Conservation (phyloP, 2,329 filamentous ascomycete genomes). For the Knoxdaviesia proteae region DNA sequence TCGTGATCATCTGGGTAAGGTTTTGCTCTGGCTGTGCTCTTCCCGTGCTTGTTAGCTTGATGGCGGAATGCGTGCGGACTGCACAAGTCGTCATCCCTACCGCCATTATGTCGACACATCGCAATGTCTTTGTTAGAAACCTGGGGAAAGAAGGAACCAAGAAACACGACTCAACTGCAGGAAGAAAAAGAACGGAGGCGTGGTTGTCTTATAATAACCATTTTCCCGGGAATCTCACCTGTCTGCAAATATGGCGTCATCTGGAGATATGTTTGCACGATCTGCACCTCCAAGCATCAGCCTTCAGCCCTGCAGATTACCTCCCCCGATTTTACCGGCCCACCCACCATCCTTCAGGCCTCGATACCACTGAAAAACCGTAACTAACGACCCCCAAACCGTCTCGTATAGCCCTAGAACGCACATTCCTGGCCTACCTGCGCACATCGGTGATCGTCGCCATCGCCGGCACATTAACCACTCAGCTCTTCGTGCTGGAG, state of each 20-base stretch:
- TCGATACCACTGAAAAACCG: not conserved
- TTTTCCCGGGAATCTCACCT: not conserved
- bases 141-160: not conserved
- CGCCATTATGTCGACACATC: not conserved
- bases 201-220: not conserved
- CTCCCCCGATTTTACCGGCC: too few species aligned
- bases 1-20: slow-evolving; percentile 4
- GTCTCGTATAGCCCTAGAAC: slow-evolving; percentile 39
- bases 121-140: not conserved
- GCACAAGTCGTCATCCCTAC: too few species aligned
- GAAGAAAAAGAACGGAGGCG: not conserved
- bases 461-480: slow-evolving; percentile 42
- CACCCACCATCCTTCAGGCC: too few species aligned
- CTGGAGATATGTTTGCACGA: not conserved
- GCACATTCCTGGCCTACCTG: slow-evolving; percentile 55
- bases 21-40: not conserved
- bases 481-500: slow-evolving; percentile 42
- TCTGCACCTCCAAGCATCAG: not conserved
- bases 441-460: slow-evolving; percentile 49
- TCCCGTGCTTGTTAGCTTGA: not conserved
- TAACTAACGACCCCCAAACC: not conserved
- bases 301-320: too few species aligned
- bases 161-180: not conserved
- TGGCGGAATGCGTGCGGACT: too few species aligned
- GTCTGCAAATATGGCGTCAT: not conserved